These are phyloP conservation scores for Stephanodiscus triporus DNA, from an alignment of 108 stramenopile species.

Conservation along the genomic window DNA sequence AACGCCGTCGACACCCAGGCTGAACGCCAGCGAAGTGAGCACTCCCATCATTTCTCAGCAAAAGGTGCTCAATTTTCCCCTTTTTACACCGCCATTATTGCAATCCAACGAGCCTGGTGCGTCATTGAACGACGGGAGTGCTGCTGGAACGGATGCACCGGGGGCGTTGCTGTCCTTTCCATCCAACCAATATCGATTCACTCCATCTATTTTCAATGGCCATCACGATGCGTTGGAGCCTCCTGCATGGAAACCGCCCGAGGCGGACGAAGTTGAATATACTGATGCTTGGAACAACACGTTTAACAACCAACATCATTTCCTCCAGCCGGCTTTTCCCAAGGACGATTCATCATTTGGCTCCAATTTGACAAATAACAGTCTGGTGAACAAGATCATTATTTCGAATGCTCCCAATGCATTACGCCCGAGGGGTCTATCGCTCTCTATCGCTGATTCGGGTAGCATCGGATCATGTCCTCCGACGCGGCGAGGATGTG, in stretches of 20 bases:
- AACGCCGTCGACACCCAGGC: constrained; percentile 9
- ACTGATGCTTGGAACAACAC: constrained; percentile 42
- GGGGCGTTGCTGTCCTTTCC: too few relatives aligned
- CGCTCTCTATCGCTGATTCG: constrained; percentile 14
- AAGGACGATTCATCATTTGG: constrained; percentile 35
- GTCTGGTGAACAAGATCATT: constrained; percentile 14
- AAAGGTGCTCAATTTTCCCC: not conserved
- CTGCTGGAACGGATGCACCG: too few relatives aligned
- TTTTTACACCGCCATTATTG: constrained; percentile 24
- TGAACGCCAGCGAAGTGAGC: constrained; percentile 25
- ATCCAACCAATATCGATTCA: not conserved
- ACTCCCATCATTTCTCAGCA: constrained; percentile 33
- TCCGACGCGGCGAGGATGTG: constrained; percentile 8
- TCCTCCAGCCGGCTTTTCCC: constrained; percentile 10
- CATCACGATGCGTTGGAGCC: constrained; percentile 33
- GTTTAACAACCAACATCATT: constrained; percentile 32
- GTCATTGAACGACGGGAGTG: not conserved
- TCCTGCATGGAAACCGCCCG: constrained; percentile 42
- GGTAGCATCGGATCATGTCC: constrained; percentile 24
- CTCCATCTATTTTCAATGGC: constrained; percentile 7
- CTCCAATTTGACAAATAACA: constrained; percentile 41
- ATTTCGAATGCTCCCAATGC: constrained; percentile 11
- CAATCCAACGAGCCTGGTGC: not conserved
- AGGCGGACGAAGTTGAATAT: constrained; percentile 38
- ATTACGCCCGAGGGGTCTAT: constrained; percentile 36